These are phyloP conservation scores for Neohortaea acidophila DNA, from an alignment of 495 filamentous ascomycete species.

Conservation along the genomic window DNA sequence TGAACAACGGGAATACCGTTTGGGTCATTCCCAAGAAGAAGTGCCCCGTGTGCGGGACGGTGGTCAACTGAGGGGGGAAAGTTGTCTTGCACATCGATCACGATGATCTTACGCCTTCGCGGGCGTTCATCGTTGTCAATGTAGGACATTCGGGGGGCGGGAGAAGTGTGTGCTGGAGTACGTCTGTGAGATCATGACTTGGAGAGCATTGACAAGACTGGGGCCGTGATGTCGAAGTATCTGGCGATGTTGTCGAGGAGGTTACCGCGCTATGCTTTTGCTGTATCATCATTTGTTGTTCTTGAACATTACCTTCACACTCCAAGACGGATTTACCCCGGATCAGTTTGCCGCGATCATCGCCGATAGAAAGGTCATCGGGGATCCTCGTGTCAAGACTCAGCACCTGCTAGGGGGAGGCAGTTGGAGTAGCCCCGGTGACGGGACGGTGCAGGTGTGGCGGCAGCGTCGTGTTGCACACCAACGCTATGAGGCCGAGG, in stretches of 20 bases:
- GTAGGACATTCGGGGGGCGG: no score
- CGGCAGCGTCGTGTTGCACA: conserved; percentile 70
- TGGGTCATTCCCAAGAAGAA: conserved; percentile 30
- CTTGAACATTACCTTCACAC: no score
- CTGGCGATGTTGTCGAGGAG: neutral
- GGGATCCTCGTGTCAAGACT: conserved; percentile 54
- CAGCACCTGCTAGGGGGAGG: conserved; percentile 64
- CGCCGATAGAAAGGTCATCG: conserved; percentile 49
- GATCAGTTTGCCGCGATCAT: no score
- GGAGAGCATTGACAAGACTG: neutral
- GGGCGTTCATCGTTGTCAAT: no score
- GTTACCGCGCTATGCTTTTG: no score
- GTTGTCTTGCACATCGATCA: neutral
- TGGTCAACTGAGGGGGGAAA: conserved; percentile 19
- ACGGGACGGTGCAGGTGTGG: conserved; percentile 51
- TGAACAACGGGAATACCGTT: conserved; percentile 22
- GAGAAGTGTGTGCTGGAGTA: neutral
- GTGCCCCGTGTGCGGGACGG: conserved; percentile 25
- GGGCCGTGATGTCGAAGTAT: neutral
- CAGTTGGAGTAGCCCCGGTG: conserved; percentile 53
- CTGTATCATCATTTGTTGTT: no score
- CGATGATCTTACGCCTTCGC: neutral
- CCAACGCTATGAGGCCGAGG: conserved; percentile 44
- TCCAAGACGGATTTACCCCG: no score
- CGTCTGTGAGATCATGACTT: neutral